phyloP scores from a whole-genome alignment of 192 early-diverging fungal genomes.

The Backusella parvicylindrica region DNA sequence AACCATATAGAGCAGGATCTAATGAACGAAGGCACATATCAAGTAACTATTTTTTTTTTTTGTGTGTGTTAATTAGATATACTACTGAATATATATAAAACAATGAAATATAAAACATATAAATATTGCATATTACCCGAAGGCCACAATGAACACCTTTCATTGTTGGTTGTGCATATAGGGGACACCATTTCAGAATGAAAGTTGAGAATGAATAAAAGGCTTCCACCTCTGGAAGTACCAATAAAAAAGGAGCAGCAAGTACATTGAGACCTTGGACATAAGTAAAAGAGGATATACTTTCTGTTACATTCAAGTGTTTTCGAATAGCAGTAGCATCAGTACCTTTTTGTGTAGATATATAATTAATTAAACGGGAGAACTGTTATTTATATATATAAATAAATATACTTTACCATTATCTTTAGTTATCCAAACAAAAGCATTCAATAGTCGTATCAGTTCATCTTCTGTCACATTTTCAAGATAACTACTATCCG shows the following conservation, averaged over 20 bases:
- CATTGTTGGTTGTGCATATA: conserved; percentile 89
- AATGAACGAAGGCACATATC: conserved; percentile 74
- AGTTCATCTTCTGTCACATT: conserved; percentile 70
- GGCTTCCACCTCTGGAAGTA: conserved; percentile 90
- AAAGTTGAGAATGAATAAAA: conserved; percentile 87
- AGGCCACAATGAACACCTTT: conserved; percentile 89
- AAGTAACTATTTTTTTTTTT: conserved; percentile 62
- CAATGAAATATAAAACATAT: not conserved
- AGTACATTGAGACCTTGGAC: conserved; percentile 97
- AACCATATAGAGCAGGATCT: conserved; percentile 70
- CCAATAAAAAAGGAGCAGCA: conserved; percentile 85
- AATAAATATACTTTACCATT: conserved; percentile 52
- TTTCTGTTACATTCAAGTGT: not conserved
- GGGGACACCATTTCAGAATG: conserved; percentile 82
- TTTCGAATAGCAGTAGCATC: not conserved
- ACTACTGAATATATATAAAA: not conserved
- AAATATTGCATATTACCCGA: conserved; percentile 48
- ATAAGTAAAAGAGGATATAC: conserved; percentile 56
- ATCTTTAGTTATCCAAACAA: conserved; percentile 69
- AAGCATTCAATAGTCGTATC: conserved; percentile 79
- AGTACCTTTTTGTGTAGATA: not conserved
- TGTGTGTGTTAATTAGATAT: not conserved
- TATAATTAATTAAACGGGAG: not conserved
- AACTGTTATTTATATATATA: not conserved
- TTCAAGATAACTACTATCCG: conserved; percentile 70